Evolutionary conservation across 2,329 filamentous ascomycete genomes (phyloP).

Genomic region (Ampelomyces quisqualis): DNA sequence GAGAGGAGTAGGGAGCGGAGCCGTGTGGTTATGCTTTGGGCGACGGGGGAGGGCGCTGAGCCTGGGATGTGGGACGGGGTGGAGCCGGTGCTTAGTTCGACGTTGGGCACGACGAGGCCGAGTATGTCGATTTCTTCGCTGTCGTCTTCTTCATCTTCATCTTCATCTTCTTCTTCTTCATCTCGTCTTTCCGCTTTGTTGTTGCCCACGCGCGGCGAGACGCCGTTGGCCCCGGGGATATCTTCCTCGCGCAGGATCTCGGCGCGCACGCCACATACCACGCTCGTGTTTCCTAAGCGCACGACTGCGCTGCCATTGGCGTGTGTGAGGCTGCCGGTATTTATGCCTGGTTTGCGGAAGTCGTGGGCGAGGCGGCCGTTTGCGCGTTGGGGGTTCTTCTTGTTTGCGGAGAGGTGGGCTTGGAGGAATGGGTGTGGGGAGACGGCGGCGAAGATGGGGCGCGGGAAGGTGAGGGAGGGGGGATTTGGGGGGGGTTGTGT

Average conservation of each 20-base stretch:
- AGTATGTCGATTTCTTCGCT: conserved; percentile 50
- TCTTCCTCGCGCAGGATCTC: conserved; percentile 77
- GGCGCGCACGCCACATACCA: conserved; percentile 88
- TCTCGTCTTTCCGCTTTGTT: no score
- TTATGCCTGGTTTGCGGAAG: conserved; percentile 71
- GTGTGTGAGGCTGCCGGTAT: conserved; percentile 82
- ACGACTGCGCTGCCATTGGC: conserved; percentile 88
- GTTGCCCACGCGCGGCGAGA: conserved; percentile 11
- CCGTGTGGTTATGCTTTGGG: conserved; percentile 81
- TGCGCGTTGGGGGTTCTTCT: conserved; percentile 64
- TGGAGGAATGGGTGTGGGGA: conserved; percentile 87
- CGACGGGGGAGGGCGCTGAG: conserved; percentile 73
- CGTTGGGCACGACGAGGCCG: conserved; percentile 85
- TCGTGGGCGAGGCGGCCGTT: conserved; percentile 75
- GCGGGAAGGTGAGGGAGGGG: conserved; percentile 53
- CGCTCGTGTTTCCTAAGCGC: conserved; percentile 82
- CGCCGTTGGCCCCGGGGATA: conserved; percentile 63
- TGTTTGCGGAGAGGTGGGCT: conserved; percentile 73
- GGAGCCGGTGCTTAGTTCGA: conserved; percentile 88
- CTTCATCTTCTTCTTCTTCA: conserved; percentile 28
- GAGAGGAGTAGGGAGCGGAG: conserved; percentile 75
- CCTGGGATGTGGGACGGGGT: conserved; percentile 83
- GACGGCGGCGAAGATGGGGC: conserved; percentile 82
- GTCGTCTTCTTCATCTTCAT: conserved; percentile 33
- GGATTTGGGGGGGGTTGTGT: conserved; percentile 17